Evolutionary conservation across 2,329 filamentous ascomycete species (phyloP).

Genomic region (Dothistroma septosporum): DNA sequence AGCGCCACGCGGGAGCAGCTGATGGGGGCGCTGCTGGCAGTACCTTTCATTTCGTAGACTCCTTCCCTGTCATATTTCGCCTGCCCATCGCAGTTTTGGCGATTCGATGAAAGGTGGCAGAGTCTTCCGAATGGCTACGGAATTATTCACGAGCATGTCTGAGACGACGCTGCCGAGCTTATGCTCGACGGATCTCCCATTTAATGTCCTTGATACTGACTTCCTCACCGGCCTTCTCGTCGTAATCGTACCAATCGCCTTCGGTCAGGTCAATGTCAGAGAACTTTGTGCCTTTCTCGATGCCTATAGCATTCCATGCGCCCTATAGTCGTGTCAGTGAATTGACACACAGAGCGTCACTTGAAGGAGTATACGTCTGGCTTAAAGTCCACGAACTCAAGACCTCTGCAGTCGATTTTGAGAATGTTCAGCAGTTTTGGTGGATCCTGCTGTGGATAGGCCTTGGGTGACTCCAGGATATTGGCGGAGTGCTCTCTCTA

Average conservation of each 20-base stretch:
- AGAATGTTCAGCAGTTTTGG: constrained; percentile 75
- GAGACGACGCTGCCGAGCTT: constrained; percentile 22
- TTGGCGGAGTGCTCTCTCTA: constrained; percentile 81
- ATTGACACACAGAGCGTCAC: not conserved
- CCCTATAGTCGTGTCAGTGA: constrained; percentile 53
- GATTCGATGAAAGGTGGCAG: too few species aligned
- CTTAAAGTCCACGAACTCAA: constrained; percentile 89
- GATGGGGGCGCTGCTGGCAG: not conserved
- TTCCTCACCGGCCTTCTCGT: constrained; percentile 87
- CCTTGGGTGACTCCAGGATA: constrained; percentile 67
- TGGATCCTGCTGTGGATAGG: constrained; percentile 68
- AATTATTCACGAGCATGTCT: not conserved
- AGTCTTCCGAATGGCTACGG: not conserved
- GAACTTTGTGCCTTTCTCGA: constrained; percentile 79
- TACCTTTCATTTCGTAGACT: not conserved
- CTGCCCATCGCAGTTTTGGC: not conserved
- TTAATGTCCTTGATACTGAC: constrained; percentile 86
- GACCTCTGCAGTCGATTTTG: constrained; percentile 86
- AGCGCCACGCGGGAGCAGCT: not conserved
- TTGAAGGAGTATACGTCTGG: constrained; percentile 62
- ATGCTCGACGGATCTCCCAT: constrained; percentile 78
- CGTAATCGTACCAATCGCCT: constrained; percentile 97
- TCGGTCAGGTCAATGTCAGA: constrained; percentile 75
- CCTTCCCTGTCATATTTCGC: not conserved
- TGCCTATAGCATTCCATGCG: constrained; percentile 80